Conservation (phyloP, 371 early-diverging fungal species). For the Mortierella sp. region DNA sequence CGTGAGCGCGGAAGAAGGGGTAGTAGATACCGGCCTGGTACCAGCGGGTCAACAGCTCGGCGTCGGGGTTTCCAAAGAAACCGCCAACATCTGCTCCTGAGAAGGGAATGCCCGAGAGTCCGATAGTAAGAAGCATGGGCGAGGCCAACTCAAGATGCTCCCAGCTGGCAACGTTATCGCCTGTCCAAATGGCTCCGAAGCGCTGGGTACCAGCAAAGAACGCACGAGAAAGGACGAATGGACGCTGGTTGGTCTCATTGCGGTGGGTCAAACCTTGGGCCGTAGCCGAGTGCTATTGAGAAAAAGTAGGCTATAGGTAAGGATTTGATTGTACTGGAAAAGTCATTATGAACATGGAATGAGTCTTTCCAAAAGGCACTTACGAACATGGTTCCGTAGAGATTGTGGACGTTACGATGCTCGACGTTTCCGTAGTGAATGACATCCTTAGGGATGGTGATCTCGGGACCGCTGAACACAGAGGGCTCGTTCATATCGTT, state of each 20-base stretch:
- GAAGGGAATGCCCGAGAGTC: conserved; percentile 83
- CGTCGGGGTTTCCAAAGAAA: conserved; percentile 90
- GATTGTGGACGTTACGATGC: conserved; percentile 92
- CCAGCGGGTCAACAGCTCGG: conserved; percentile 89
- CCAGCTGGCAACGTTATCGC: conserved; percentile 92
- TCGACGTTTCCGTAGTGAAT: conserved; percentile 84
- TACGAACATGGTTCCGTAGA: conserved; percentile 82
- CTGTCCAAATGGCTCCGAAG: conserved; percentile 93
- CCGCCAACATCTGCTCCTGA: conserved; percentile 94
- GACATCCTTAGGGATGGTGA: conserved; percentile 92
- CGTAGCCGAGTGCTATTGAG: conserved; percentile 65
- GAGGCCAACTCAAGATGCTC: conserved; percentile 79
- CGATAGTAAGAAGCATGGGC: conserved; percentile 86
- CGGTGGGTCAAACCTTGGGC: conserved; percentile 69
- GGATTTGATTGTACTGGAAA: too few relatives aligned
- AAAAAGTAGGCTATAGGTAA: too few relatives aligned
- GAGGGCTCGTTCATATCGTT: conserved; percentile 97
- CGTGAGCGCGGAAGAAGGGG: conserved; percentile 95
- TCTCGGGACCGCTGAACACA: conserved; percentile 93
- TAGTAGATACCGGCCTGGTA: conserved; percentile 92
- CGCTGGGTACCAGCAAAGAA: conserved; percentile 93
- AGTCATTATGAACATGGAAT: too few relatives aligned
- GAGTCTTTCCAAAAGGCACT: conserved; percentile 18
- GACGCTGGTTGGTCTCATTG: conserved; percentile 70
- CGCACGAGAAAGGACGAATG: conserved; percentile 91